Base-by-base conservation (phyloP, 805 yeast genomes). In the Metschnikowia picachoensis region DNA sequence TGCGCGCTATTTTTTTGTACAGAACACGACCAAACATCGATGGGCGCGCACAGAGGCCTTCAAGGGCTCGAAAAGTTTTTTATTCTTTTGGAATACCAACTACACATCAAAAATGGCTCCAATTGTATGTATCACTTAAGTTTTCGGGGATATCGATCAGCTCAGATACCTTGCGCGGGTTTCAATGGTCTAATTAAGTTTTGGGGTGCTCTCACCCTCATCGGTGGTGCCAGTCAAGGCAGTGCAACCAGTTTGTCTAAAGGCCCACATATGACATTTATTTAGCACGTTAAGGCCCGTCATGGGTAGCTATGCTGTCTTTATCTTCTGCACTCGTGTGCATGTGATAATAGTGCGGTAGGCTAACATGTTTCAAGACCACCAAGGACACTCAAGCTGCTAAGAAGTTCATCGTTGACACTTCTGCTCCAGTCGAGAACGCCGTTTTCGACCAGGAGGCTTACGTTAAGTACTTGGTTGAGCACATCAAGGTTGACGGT, bases 401-500 rank as follows among this genome's bases (percentile, higher is more conserved):
- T 70, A 87, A 84, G 82, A 87, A 87, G 79, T 89, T 86, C 80
- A 86, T 87, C 68, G 92, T 94, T 71, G 98, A 92, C 81, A 88
- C 86, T 70, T 82, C 97, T 56, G 95, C 95, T 73, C 96, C 97
- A 79, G 90, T 90, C 71, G 95, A 88, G 74, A 88, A 87, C 77
- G 95, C 91, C 80, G 95, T 92, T 72, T 88, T 90, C 68, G 98
- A 94, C 85, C 94, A 95, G 74, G 86, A 94, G 71, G 84, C 95
- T 66, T 90, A 92, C 84, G 95, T 88, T 69, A 92, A 94, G 83
- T 94, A 85, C 92, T 85, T 94, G 77, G 83, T 86, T 74, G 98
- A 94, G 80, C 96, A 89, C 89, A 92, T 94, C 88, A 94, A 94
- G 85, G 92, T 94, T 70, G 99, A 94, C 60, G 91, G 92, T 76